These are phyloP conservation scores for Lipomyces sp. DNA, from an alignment of 805 yeast genomes.

Conservation along the genomic window DNA sequence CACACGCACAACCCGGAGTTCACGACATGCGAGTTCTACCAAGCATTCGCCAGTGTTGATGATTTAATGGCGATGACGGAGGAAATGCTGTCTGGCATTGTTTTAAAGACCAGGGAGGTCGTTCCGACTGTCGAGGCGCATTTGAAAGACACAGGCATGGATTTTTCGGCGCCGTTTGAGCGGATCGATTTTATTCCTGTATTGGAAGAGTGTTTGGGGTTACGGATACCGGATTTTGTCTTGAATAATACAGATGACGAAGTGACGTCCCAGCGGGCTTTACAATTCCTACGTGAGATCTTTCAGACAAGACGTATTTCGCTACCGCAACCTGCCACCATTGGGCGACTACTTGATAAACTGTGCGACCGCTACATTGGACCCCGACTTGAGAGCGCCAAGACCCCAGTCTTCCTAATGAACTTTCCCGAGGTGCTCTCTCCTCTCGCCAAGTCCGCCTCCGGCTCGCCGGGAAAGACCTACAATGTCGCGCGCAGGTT, in stretches of 20 bases:
- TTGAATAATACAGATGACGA: slow-evolving; percentile 35
- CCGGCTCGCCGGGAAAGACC: slow-evolving; percentile 31
- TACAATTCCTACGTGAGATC: slow-evolving; percentile 43
- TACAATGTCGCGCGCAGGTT: slow-evolving; percentile 63
- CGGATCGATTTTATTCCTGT: slow-evolving; percentile 65
- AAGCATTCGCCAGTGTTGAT: slow-evolving; percentile 95
- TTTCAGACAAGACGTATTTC: slow-evolving; percentile 41
- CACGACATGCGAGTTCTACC: slow-evolving; percentile 97
- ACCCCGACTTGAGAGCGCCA: slow-evolving; percentile 45
- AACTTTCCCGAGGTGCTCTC: slow-evolving; percentile 84
- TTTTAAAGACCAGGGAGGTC: slow-evolving; percentile 22
- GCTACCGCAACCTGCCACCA: slow-evolving; percentile 37
- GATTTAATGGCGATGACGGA: slow-evolving; percentile 81
- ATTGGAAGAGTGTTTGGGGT: slow-evolving; percentile 54
- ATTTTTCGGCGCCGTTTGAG: slow-evolving; percentile 35
- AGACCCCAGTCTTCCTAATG: slow-evolving; percentile 65
- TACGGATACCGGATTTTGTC: slow-evolving; percentile 43
- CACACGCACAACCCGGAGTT: slow-evolving; percentile 99
- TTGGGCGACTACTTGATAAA: slow-evolving; percentile 61
- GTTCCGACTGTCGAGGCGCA: slow-evolving; percentile 1
- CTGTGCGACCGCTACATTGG: slow-evolving; percentile 64
- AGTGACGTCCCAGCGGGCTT: slow-evolving; percentile 27
- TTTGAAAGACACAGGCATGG: background rate
- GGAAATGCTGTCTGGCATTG: slow-evolving; percentile 52
- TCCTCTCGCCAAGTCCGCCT: slow-evolving; percentile 75